Base-by-base conservation (phyloP, 1,284 basidiomycete genomes). In the Marasmius oreades region DNA sequence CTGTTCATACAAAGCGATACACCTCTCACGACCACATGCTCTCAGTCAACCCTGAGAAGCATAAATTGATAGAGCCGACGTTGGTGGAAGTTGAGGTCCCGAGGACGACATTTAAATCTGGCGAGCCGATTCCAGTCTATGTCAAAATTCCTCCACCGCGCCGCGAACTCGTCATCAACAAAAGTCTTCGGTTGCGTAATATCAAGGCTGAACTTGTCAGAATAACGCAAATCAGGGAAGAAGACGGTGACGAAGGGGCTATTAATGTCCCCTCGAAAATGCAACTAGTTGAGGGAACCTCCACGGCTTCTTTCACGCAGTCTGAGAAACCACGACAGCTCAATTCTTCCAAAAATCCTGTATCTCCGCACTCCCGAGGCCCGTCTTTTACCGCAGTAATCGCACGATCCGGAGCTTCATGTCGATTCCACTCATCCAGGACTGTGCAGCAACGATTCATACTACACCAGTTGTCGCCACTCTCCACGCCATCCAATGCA, bases 381-480 rank as follows among this genome's bases (percentile, higher is more conserved):
- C 71, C 75, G 16, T 71, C 76, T 7, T 77, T 77, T 59, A 75
- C 73, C 58, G 78, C 76, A 5, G 75, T 84, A 50, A 70, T 92
- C 28, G 84, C 88, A 2, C 80, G 86, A 11, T 90, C 90, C 14
- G 90, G 90, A 37, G 88, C 88, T 33, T 84, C 88, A 31, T 92
- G 90, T 71, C 83, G 88, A 43, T 88, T 92, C 63, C 89, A 92
- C 64, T 81, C 85, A 1, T 79, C 82, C 36, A 77, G 77, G 18
- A 74, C 87, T 1, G 77, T 92, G 48, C 83, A 79, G 55, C 71
- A 92, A 28, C 84, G 90, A 16, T 86, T 92, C 53, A 70, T 92
- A 16, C 72, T 92, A 22, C 88, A 87, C 67, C 84, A 82, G 48
- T 71, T 77, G 11, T 73, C 74, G 2, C 77, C 81, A n/a, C 71